Evolutionary conservation across 768 basidiomycete species (phyloP).

Genomic region (Naganishia vishniacii): DNA sequence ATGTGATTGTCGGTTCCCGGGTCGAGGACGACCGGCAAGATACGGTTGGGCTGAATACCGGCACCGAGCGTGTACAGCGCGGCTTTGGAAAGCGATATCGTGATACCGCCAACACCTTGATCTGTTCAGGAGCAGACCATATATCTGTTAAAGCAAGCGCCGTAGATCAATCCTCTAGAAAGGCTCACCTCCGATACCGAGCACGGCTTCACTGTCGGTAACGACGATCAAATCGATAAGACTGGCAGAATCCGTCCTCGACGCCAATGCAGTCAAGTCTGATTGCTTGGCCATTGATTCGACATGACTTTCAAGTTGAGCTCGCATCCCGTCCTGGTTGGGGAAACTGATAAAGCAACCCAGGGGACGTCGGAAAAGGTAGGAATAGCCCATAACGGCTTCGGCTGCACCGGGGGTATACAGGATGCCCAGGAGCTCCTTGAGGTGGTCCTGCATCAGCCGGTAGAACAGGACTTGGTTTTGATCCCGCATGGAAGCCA

Average conservation of each 20-base stretch:
- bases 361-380: constrained; percentile 68
- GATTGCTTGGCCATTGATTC: constrained; percentile 44
- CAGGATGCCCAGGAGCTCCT: constrained; percentile 65
- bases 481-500: constrained; percentile 46
- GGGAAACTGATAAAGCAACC: constrained; percentile 53
- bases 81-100: constrained; percentile 62
- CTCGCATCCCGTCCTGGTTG: constrained; percentile 66
- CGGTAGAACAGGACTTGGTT: constrained; percentile 70
- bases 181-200: constrained; percentile 59
- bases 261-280: constrained; percentile 36
- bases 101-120: constrained; percentile 63
- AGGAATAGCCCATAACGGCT: constrained; percentile 76
- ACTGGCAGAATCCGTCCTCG: constrained; percentile 36
- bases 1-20: constrained; percentile 50
- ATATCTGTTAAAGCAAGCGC: neutral
- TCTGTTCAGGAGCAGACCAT: constrained; percentile 45
- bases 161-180: neutral
- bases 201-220: constrained; percentile 77
- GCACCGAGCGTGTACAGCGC: constrained; percentile 56
- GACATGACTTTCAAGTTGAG: constrained; percentile 55
- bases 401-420: constrained; percentile 75
- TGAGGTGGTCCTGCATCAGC: constrained; percentile 60
- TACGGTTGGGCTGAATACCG: constrained; percentile 49
- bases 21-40: constrained; percentile 49
- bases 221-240: constrained; percentile 71